Conservation (phyloP, 148 eudicot species). For the Rhododendron ferrugineum region DNA sequence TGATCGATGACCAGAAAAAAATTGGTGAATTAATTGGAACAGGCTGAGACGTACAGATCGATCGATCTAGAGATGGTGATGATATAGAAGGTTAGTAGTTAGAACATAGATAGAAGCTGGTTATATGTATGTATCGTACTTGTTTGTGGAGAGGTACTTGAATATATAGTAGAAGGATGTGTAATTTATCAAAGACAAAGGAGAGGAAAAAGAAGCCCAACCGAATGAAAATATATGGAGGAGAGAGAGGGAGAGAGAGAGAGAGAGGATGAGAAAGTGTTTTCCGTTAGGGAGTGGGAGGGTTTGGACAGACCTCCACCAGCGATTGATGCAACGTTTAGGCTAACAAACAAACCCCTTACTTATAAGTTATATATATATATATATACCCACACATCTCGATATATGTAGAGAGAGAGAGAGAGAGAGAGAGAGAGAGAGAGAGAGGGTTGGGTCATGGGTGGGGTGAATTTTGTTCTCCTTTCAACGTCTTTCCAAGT, state of each 20-base stretch:
- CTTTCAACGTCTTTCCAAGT: constrained; percentile 54
- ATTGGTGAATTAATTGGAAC: neutral
- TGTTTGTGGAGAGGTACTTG: neutral
- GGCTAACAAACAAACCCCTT: constrained; percentile 33
- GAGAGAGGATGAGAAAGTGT: constrained; percentile 1
- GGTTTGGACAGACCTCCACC: constrained; percentile 43
- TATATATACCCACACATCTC: neutral
- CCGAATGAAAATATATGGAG: neutral
- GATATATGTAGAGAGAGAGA: constrained; percentile 9
- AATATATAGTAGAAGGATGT: neutral
- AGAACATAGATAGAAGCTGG: neutral
- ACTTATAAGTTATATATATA: neutral
- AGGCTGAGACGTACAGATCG: neutral
- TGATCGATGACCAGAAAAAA: neutral
- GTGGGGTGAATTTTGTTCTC: constrained; percentile 49
- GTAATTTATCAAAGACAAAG: neutral
- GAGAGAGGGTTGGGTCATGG: constrained; percentile 48
- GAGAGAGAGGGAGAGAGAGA: neutral
- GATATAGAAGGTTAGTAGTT: neutral
- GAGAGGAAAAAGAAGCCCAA: neutral
- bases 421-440: constrained; percentile 21
- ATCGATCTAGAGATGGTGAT: neutral
- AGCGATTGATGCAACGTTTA: constrained; percentile 55
- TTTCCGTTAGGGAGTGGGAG: constrained; percentile 42
- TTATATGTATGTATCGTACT: neutral